Evolutionary conservation across 2,329 filamentous ascomycete genomes (phyloP), one percentile per base, ranked within the genome.

Genomic region (Nothomitra cinnamomea): DNA sequence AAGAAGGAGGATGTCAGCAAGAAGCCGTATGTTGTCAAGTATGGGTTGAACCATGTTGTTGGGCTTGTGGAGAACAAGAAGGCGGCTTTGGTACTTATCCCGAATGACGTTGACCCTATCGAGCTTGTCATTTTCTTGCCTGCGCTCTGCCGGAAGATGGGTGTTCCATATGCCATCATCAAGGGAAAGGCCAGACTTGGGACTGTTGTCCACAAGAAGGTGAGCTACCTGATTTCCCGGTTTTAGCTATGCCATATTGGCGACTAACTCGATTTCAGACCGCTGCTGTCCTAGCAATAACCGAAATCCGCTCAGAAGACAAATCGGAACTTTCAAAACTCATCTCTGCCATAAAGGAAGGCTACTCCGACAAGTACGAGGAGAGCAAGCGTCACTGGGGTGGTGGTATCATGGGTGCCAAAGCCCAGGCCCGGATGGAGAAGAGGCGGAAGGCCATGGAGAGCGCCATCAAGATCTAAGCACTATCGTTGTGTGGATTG

Each of bases 1-100:
- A 98, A 96, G 86, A 96, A 96, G 86, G 94, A 98, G 81, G 89
- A 95, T 67, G 90, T 94, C 70, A 87, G 81, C 85, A 96, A 96
- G 87, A 98, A 98, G 86, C 92, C 92, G 67, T 98, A 95, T 76
- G 77, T 85, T 62, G 89, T 92, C 80, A 98, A 98, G 84, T 98
- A 95, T 76, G 92, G 92, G 78, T 83, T 98, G 67, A 98, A 98
- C 85, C 92, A 98, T 80, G 92, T 98, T 61, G 88, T 95, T 62
- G 88, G 87, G 62, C 80, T 95, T 64, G 86, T 95, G 66, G 88
- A 95, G 83, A 95, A 95, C 82, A 98, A 98, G 87, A 98, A 98
- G 85, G 90, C 92, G 62, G 83, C 87, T 59, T 82, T 98, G 61
- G 94, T 98, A 69, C 83, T 98, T 65, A 98, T 98, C 71, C 87